phyloP scores from a whole-genome alignment of 495 filamentous ascomycete species.

The Ramalina intermedia region DNA sequence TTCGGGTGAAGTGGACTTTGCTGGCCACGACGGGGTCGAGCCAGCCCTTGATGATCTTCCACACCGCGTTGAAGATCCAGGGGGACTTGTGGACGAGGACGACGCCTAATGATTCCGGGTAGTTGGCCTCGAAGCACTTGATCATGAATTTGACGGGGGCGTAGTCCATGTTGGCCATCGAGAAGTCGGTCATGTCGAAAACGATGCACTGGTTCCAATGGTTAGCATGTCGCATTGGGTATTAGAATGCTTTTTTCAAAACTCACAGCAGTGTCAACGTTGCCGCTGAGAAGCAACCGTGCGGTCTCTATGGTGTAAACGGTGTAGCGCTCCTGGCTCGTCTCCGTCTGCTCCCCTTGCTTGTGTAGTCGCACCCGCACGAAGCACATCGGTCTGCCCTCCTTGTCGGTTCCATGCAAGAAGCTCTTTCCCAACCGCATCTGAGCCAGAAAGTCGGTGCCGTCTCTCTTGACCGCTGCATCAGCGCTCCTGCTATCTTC shows the following conservation, averaged over 20 bases:
- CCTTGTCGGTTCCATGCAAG: conserved; percentile 74
- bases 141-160: conserved; percentile 97
- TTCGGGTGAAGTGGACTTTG: conserved; percentile 92
- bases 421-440: conserved; percentile 89
- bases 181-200: conserved; percentile 92
- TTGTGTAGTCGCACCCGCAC: conserved; percentile 72
- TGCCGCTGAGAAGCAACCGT: conserved; percentile 60
- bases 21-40: conserved; percentile 89
- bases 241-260: conserved; percentile 8
- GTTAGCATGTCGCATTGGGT: neutral
- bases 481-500: conserved; percentile 40
- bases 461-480: conserved; percentile 43
- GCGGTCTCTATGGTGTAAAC: conserved; percentile 92
- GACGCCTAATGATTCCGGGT: conserved; percentile 79
- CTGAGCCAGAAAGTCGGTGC: conserved; percentile 71
- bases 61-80: conserved; percentile 89
- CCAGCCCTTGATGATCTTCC: conserved; percentile 90
- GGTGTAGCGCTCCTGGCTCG: conserved; percentile 71
- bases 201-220: conserved; percentile 47
- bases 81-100: conserved; percentile 96
- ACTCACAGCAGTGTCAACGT: conserved; percentile 84
- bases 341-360: conserved; percentile 66
- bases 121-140: conserved; percentile 98
- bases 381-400: conserved; percentile 74
- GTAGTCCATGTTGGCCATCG: conserved; percentile 95